Conservation (phyloP, 192 early-diverging fungal genomes). For the Linnemannia elongata region DNA sequence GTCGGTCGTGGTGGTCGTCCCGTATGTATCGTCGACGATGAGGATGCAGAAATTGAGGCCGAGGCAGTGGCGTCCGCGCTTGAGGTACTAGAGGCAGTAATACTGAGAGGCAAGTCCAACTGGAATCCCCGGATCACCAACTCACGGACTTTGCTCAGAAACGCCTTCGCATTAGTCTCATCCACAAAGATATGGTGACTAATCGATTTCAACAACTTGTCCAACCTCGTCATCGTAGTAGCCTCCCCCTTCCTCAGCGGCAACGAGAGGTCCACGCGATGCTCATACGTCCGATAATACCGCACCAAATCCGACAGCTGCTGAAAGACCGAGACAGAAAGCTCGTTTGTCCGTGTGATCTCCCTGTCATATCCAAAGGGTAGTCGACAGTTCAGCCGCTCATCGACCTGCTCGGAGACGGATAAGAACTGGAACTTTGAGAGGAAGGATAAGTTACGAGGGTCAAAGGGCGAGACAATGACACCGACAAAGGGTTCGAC, state of each 20-base stretch:
- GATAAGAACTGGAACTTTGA: slow-evolving; percentile 73
- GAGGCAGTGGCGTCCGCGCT: background rate
- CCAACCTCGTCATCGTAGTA: slow-evolving; percentile 65
- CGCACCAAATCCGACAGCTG: slow-evolving; percentile 70
- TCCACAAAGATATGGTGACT: slow-evolving; percentile 62
- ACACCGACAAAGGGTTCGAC: slow-evolving; percentile 92
- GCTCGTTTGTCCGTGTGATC: slow-evolving; percentile 61
- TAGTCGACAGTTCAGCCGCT: slow-evolving; percentile 63
- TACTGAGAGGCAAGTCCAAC: background rate
- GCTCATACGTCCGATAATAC: slow-evolving; percentile 70
- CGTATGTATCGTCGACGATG: background rate
- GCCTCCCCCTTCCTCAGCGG: slow-evolving; percentile 64
- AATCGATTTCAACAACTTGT: slow-evolving; percentile 74
- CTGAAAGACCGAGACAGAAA: slow-evolving; percentile 65
- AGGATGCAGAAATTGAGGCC: background rate
- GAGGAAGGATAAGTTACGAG: slow-evolving; percentile 61
- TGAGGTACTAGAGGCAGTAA: background rate
- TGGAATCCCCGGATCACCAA: slow-evolving; percentile 54
- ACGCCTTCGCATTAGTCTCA: slow-evolving; percentile 45
- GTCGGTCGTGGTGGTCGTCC: background rate
- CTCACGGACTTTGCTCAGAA: slow-evolving; percentile 58
- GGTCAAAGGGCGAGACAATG: slow-evolving; percentile 89
- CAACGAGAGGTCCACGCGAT: slow-evolving; percentile 71
- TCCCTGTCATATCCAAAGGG: slow-evolving; percentile 67
- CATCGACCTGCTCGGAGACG: slow-evolving; percentile 68